Percentiles rank a stretch among this genome's conserved stretches.
Conservation (phyloP, 805 yeast species). For the Metschnikowia gelsemii region DNA sequence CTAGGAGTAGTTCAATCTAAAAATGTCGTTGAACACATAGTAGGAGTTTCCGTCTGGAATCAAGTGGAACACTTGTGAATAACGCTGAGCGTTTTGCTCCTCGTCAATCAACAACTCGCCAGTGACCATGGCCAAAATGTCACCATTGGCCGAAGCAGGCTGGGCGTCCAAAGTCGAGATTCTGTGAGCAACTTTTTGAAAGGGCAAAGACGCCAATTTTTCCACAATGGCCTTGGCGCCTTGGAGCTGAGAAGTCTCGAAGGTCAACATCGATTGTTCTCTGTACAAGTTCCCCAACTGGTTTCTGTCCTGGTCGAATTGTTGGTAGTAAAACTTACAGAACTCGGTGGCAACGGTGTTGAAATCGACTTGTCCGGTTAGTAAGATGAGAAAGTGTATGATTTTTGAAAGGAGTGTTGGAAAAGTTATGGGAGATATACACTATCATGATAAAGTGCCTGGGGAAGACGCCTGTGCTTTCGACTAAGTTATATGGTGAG, state of each 20-base stretch:
- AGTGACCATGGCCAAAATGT: conserved; percentile 95
- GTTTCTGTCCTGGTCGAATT: conserved; percentile 88
- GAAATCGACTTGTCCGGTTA: conserved; percentile 36
- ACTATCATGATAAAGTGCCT: too few relatives aligned
- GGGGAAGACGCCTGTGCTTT: too few relatives aligned
- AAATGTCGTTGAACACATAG: conserved; percentile 94
- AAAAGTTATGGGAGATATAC: not conserved
- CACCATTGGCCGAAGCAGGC: conserved; percentile 91
- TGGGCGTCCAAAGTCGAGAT: conserved; percentile 96
- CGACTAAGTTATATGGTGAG: too few relatives aligned
- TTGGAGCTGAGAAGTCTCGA: conserved; percentile 90
- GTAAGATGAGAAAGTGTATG: conserved; percentile 8
- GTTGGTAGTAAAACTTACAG: conserved; percentile 92
- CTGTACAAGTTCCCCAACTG: conserved; percentile 93
- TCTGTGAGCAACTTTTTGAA: conserved; percentile 89
- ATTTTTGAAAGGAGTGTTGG: not conserved
- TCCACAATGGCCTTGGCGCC: conserved; percentile 93
- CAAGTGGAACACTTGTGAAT: conserved; percentile 96
- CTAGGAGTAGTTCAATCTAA: conserved; percentile 88
- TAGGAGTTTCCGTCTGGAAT: conserved; percentile 89
- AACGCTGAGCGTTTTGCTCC: conserved; percentile 92
- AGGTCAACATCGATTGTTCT: conserved; percentile 95
- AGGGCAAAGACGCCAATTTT: conserved; percentile 84
- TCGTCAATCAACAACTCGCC: conserved; percentile 93
- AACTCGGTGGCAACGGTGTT: conserved; percentile 66